phyloP scores from a whole-genome alignment of 441 rosid species.

The Sinapis alba region DNA sequence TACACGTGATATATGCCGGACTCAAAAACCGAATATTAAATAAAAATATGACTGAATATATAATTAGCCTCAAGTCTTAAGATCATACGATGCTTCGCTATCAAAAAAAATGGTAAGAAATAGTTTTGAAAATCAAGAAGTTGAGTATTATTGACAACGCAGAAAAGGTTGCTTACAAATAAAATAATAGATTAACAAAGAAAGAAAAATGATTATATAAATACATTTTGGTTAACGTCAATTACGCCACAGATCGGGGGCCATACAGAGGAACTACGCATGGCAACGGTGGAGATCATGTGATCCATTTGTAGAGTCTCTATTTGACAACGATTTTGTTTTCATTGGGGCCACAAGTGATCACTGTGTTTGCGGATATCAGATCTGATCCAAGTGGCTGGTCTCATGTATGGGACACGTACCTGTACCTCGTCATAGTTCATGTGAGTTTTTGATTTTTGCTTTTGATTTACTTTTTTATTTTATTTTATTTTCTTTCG shows the following conservation, averaged over 20 bases:
- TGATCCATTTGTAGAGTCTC: slow-evolving; percentile 26
- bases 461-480: not conserved
- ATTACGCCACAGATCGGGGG: not conserved
- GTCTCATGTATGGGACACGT: slow-evolving; percentile 21
- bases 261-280: slow-evolving; percentile 6
- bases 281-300: slow-evolving; percentile 25
- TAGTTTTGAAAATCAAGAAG: too few relatives aligned
- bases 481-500: too few relatives aligned
- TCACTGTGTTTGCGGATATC: not conserved
- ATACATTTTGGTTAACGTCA: not conserved
- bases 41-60: slow-evolving; percentile 2
- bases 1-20: slow-evolving; percentile 23
- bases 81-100: not conserved
- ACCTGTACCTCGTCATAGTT: slow-evolving; percentile 23
- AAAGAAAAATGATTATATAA: not conserved
- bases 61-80: not conserved
- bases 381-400: slow-evolving; percentile 14
- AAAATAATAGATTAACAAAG: not conserved
- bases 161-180: too few relatives aligned
- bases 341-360: not conserved
- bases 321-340: slow-evolving; percentile 8
- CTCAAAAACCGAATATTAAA: not conserved
- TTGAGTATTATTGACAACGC: too few relatives aligned
- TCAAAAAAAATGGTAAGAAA: not conserved
- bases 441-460: slow-evolving; percentile 21